Evolutionary conservation across 306 rosid species (phyloP).

Genomic region (Abrus pulchellus): DNA sequence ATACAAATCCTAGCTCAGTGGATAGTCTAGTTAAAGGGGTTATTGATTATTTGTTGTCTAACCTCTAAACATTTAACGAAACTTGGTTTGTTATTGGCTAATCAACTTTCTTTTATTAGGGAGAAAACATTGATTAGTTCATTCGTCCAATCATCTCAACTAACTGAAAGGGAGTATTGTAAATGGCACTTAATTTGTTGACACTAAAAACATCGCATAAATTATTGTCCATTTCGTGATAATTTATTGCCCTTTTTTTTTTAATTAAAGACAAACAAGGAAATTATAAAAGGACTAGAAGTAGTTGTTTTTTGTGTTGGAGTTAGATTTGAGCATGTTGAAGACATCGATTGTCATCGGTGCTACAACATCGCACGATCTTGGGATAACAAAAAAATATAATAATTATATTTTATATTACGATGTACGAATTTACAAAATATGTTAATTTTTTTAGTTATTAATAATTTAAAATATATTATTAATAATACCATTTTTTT

Average conservation of each 20-base stretch:
- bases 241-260: background rate
- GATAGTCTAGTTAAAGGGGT: background rate
- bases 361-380: background rate
- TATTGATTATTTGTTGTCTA: background rate
- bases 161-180: background rate
- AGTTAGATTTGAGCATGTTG: background rate
- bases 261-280: background rate
- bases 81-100: background rate
- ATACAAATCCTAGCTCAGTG: background rate
- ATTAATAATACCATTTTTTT: too few species aligned
- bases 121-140: background rate
- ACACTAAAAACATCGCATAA: background rate
- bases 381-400: background rate
- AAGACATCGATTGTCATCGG: background rate
- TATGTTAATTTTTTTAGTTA: too few species aligned
- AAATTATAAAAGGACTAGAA: background rate
- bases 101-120: background rate
- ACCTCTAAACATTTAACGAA: background rate
- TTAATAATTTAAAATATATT: too few species aligned
- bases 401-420: too few species aligned
- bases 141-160: constrained; percentile 5
- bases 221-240: background rate
- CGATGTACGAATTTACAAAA: too few species aligned
- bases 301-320: background rate
- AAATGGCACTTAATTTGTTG: background rate